These are phyloP conservation scores for Hyparrhenia diplandra DNA, from an alignment of 176 grass and related monocot genomes.

Conservation along the genomic window DNA sequence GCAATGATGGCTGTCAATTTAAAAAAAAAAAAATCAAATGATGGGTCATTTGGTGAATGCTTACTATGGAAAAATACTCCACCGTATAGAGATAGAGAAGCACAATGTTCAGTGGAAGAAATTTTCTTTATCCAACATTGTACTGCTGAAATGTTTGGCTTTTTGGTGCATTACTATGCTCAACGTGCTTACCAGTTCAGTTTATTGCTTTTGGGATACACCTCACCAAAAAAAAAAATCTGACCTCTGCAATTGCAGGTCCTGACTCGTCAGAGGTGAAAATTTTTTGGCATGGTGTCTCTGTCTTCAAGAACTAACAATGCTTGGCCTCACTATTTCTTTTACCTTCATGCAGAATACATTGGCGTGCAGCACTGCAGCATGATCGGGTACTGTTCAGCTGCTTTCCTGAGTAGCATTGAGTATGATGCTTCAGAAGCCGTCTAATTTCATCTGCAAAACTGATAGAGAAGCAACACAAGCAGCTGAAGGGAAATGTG, in stretches of 20 bases:
- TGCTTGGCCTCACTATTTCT: constrained; percentile 4
- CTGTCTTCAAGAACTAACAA: not conserved
- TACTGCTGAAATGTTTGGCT: not conserved
- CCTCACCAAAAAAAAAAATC: not conserved
- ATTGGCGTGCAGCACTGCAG: not conserved
- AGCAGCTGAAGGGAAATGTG: not conserved
- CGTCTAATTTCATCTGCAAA: not conserved
- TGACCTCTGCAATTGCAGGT: not conserved
- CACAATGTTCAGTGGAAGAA: not conserved
- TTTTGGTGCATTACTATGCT: not conserved
- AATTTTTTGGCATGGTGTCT: not conserved
- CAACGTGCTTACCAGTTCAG: not conserved
- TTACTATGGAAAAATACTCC: not conserved
- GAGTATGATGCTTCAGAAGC: not conserved
- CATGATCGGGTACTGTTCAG: not conserved
- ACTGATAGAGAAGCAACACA: not conserved
- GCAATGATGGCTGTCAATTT: not conserved
- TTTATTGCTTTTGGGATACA: too few relatives aligned
- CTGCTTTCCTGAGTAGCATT: not conserved
- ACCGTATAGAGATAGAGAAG: not conserved
- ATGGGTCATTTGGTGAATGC: not conserved
- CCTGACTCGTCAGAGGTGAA: not conserved
- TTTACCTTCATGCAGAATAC: constrained; percentile 31
- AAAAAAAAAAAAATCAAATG: too few relatives aligned
- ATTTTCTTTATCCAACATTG: not conserved